Evolutionary conservation across 208 protist genomes (phyloP).

Genomic region (Wallacemonas sp.): DNA sequence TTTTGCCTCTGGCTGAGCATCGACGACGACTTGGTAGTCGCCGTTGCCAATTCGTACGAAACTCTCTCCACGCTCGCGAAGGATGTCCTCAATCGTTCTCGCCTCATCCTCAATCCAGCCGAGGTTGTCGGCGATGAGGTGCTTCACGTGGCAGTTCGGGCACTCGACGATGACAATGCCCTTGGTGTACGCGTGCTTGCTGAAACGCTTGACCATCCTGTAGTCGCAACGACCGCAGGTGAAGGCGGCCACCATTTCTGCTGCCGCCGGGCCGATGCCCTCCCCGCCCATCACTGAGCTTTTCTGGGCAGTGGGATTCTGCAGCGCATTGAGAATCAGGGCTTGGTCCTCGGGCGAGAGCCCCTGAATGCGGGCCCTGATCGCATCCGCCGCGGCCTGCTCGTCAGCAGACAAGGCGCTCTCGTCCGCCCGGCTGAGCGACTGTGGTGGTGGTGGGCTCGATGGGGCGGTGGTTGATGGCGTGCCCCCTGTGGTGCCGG

Average conservation of each 20-base stretch:
- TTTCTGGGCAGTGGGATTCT: conserved; percentile 35
- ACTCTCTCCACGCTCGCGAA: conserved; percentile 67
- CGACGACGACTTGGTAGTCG: conserved; percentile 46
- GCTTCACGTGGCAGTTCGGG: conserved; percentile 75
- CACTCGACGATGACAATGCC: conserved; percentile 93
- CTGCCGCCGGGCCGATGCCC: conserved; percentile 72
- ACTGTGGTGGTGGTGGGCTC: too few species aligned
- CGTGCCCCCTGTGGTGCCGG: background rate
- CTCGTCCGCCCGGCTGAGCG: background rate
- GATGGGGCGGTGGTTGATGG: too few species aligned
- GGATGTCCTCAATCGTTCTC: conserved; percentile 83
- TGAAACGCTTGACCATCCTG: conserved; percentile 91
- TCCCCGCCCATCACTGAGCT: conserved; percentile 72
- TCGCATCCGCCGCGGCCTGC: conserved; percentile 1
- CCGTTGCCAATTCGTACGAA: conserved; percentile 64
- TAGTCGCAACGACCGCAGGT: conserved; percentile 85
- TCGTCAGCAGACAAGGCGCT: background rate
- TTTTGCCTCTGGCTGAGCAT: background rate
- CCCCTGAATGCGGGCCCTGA: conserved; percentile 33
- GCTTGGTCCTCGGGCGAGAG: conserved; percentile 59
- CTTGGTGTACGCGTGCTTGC: conserved; percentile 89
- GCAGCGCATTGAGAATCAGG: conserved; percentile 60
- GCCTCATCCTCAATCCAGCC: conserved; percentile 83
- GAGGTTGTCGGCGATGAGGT: conserved; percentile 92
- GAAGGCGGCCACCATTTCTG: conserved; percentile 89